These are phyloP conservation scores for Pachysandra terminalis DNA, from an alignment of 164 flowering plant species.

Conservation along the genomic window DNA sequence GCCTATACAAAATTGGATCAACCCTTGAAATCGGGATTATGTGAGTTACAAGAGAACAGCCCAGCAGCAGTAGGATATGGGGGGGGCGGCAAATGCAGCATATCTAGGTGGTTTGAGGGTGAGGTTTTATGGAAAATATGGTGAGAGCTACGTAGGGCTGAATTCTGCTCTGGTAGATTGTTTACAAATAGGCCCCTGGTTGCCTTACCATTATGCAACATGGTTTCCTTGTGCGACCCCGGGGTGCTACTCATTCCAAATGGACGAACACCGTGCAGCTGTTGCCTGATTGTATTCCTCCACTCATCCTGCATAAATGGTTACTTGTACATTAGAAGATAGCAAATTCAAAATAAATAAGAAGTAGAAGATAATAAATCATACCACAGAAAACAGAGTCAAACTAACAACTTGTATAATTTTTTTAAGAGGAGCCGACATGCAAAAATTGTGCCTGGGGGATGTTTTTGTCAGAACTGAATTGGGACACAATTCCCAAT, in stretches of 20 bases:
- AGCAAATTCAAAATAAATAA: background rate
- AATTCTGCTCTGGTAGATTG: slow-evolving; percentile 14
- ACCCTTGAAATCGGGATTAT: slow-evolving; percentile 4
- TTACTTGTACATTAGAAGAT: background rate
- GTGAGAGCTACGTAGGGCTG: slow-evolving; percentile 11
- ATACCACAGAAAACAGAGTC: no score
- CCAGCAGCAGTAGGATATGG: slow-evolving; percentile 14
- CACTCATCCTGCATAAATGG: slow-evolving; percentile 29
- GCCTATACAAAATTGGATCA: slow-evolving; percentile 25
- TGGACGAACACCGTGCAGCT: slow-evolving; percentile 8
- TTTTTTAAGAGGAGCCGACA: no score
- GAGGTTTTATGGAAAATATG: slow-evolving; percentile 9
- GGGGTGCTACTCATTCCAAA: slow-evolving; percentile 16
- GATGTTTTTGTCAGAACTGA: no score
- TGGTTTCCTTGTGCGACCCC: slow-evolving; percentile 14
- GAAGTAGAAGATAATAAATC: background rate
- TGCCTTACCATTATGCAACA: slow-evolving; percentile 15
- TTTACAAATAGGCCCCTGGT: slow-evolving; percentile 12
- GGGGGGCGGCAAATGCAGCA: slow-evolving; percentile 14
- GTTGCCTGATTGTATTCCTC: slow-evolving; percentile 20
- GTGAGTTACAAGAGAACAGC: slow-evolving; percentile 10
- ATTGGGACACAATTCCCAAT: no score
- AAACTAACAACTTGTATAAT: no score
- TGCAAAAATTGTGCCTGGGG: no score
- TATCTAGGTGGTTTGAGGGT: slow-evolving; percentile 12